Evolutionary conservation across 257 asterid species (phyloP).

Genomic region (Plantago major): DNA sequence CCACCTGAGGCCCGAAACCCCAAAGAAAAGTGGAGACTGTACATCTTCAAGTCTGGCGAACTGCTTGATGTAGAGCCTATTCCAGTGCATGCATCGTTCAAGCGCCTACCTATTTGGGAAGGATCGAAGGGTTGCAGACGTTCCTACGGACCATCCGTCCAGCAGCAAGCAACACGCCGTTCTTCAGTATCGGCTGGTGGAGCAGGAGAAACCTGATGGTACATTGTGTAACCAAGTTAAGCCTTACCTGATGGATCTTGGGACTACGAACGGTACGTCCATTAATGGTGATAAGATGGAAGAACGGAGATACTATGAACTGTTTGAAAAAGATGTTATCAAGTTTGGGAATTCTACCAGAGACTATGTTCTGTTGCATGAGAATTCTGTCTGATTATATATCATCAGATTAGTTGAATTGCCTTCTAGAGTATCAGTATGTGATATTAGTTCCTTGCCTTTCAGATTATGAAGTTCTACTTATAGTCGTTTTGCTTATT

Average conservation of each 20-base stretch:
- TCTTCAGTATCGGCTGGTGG: slow-evolving; percentile 94
- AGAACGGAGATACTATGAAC: too few relatives aligned
- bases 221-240: slow-evolving; percentile 63
- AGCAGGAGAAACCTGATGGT: slow-evolving; percentile 78
- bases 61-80: slow-evolving; percentile 75
- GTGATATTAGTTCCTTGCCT: too few relatives aligned
- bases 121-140: slow-evolving; percentile 91
- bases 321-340: too few relatives aligned
- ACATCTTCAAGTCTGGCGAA: slow-evolving; percentile 92
- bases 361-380: slow-evolving; percentile 85
- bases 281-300: too few relatives aligned
- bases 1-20: slow-evolving; percentile 96
- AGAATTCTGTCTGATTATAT: slow-evolving; percentile 45
- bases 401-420: too few relatives aligned
- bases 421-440: too few relatives aligned
- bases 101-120: slow-evolving; percentile 95
- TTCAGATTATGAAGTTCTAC: too few relatives aligned
- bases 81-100: slow-evolving; percentile 84
- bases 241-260: slow-evolving; percentile 97
- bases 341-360: slow-evolving; percentile 99
- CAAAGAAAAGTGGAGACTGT: slow-evolving; percentile 78
- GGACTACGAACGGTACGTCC: too few relatives aligned
- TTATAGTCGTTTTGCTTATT: too few relatives aligned
- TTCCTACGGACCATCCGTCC: slow-evolving; percentile 96
- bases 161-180: slow-evolving; percentile 98